phyloP scores from a whole-genome alignment of 148 eudicot genomes.

The Amaranthus cruentus region DNA sequence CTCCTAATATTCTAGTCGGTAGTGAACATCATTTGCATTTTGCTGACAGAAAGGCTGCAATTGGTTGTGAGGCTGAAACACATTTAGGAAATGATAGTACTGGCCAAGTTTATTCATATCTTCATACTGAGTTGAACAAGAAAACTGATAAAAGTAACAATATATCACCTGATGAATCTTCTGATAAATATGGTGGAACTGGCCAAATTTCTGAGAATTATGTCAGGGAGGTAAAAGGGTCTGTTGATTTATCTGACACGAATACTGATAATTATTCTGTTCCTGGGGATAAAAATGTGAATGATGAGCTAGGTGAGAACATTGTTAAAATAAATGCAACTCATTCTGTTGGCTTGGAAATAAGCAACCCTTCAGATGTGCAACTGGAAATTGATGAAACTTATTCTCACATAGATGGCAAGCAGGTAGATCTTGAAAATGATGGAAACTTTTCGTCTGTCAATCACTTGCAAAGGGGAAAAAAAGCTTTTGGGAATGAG shows the following conservation, averaged over 20 bases:
- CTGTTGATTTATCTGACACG: conserved; percentile 22
- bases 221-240: conserved; percentile 24
- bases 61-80: conserved; percentile 29
- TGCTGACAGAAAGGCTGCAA: conserved; percentile 14
- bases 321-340: conserved; percentile 20
- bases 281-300: conserved; percentile 31
- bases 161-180: conserved; percentile 22
- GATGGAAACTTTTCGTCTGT: conserved; percentile 8
- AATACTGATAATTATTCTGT: conserved; percentile 29
- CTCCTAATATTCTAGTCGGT: conserved; percentile 23
- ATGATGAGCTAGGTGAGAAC: conserved; percentile 22
- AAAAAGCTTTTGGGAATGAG: conserved; percentile 25
- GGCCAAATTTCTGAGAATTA: conserved; percentile 22
- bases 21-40: conserved; percentile 21
- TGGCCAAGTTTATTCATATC: conserved; percentile 23
- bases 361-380: conserved; percentile 14
- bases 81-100: conserved; percentile 21
- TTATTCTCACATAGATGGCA: conserved; percentile 18
- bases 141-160: conserved; percentile 14
- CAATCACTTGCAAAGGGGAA: conserved; percentile 18
- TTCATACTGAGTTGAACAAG: conserved; percentile 21
- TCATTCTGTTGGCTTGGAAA: conserved; percentile 21
- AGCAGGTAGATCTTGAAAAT: conserved; percentile 23
- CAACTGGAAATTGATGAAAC: conserved; percentile 25
- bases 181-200: conserved; percentile 20